A percentile compares a stretch with the other conserved stretches of the same genome.
Evolutionary conservation across 2,329 filamentous ascomycete genomes (phyloP).

Genomic region (Malbranchea zuffiana): DNA sequence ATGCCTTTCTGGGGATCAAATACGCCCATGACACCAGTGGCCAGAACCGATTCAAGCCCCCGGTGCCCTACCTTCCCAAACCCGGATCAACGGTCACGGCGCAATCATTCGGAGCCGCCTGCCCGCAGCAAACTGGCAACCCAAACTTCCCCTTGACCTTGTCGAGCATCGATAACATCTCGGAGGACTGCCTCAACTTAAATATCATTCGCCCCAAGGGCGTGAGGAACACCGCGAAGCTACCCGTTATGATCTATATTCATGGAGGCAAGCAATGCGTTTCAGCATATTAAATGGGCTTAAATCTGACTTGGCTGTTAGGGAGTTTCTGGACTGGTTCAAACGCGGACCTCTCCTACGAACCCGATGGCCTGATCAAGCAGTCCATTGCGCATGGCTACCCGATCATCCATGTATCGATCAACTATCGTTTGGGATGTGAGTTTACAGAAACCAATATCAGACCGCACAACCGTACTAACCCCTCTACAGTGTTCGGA

Average conservation of each 20-base stretch:
- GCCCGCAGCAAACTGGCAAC: conserved; percentile 5
- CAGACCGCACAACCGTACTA: too few species aligned
- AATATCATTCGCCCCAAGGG: not conserved
- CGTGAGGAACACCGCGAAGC: not conserved
- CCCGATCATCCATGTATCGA: not conserved
- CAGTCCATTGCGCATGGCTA: not conserved
- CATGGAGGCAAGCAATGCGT: conserved; percentile 3
- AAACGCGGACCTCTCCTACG: conserved; percentile 5
- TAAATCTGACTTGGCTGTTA: not conserved
- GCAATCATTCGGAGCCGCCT: conserved; percentile 3
- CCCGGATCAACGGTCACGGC: conserved; percentile 3
- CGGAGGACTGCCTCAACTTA: conserved; percentile 5
- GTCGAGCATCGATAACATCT: conserved; percentile 2
- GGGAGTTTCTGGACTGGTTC: conserved; percentile 7
- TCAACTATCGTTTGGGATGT: conserved; percentile 4
- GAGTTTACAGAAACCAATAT: not conserved
- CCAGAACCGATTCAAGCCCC: conserved; percentile 8
- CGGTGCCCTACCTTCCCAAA: not conserved
- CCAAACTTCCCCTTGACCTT: conserved; percentile 7
- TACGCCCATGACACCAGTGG: conserved; percentile 7
- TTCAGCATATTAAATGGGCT: not conserved
- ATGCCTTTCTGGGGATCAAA: conserved; percentile 3
- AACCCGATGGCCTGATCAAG: not conserved
- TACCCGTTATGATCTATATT: conserved; percentile 3
- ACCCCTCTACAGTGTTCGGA: conserved; percentile 6